Base-by-base conservation (phyloP, 495 filamentous ascomycete genomes). In the Aspergillus incahuasiensis region DNA sequence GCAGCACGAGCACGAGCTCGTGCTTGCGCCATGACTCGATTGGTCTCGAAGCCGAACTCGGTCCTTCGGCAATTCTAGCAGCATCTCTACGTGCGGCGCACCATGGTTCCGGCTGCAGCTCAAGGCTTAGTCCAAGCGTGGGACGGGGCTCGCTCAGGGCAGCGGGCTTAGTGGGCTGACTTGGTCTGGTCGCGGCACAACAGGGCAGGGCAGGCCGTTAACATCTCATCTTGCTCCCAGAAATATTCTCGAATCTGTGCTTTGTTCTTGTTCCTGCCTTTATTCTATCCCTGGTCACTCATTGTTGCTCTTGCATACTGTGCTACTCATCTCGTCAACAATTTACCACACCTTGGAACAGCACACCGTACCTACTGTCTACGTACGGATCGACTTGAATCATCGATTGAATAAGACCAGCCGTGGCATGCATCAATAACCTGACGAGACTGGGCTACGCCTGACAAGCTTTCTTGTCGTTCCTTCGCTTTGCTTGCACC, bases 381-480 rank as follows among this genome's bases (percentile, higher is more conserved):
- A n/a, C n/a, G n/a, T n/a, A n/a, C n/a, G n/a, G n/a, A n/a, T n/a
- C n/a, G n/a, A n/a, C n/a, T n/a, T n/a, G n/a, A n/a, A n/a, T n/a
- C n/a, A n/a, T n/a, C n/a, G n/a, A n/a, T n/a, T n/a, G n/a, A n/a
- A n/a, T n/a, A n/a, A n/a, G n/a, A n/a, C 19, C 34, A 34, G 48
- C 22, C 48, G 48, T 50, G 48, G 48, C 48, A 50, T 50, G 34
- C 48, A 34, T 50, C 48, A 40, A 50, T 50, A n/a, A n/a, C n/a
- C n/a, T n/a, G n/a, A n/a, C n/a, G n/a, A n/a, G 19, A 5, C 8
- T 4, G 22, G 24, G 48, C 48, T 49, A 52, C 38, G 35, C 44
- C 42, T 25, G 24, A 15, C n/a, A 28, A 16, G 20, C 30, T 6
- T 49, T 49, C 16, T 38, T 49, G 30, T 49, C 18, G 18, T 21